phyloP scores from a whole-genome alignment of 2,329 filamentous ascomycete genomes.

The Epichloe coenophiala region DNA sequence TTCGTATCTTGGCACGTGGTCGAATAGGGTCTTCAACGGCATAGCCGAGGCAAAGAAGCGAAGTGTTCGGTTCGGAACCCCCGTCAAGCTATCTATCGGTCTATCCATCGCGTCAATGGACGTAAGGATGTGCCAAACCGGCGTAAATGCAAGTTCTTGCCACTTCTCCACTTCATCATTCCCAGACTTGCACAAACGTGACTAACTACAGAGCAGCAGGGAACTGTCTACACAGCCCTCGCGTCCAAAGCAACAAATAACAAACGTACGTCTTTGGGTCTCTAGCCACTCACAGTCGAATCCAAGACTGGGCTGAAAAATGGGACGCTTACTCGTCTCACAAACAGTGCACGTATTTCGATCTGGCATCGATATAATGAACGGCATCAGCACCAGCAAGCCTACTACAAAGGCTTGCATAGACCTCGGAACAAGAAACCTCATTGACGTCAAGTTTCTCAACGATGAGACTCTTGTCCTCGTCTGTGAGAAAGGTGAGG shows the following conservation, averaged over 20 bases:
- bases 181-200: background rate
- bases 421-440: conserved; percentile 26
- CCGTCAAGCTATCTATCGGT: conserved; percentile 31
- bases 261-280: conserved; percentile 20
- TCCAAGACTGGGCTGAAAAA: background rate
- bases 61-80: conserved; percentile 52
- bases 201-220: conserved; percentile 15
- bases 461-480: conserved; percentile 47
- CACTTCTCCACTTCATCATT: background rate
- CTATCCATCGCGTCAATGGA: conserved; percentile 38
- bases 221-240: conserved; percentile 27
- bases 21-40: conserved; percentile 48
- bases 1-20: conserved; percentile 41
- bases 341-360: conserved; percentile 43
- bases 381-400: conserved; percentile 41
- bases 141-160: conserved; percentile 18
- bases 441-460: conserved; percentile 55
- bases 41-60: conserved; percentile 58
- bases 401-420: conserved; percentile 27
- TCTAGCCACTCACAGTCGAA: background rate
- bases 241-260: conserved; percentile 22
- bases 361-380: conserved; percentile 35
- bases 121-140: conserved; percentile 36
- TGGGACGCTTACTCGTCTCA: background rate
- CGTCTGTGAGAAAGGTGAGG: conserved; percentile 33